phyloP scores from a whole-genome alignment of 495 filamentous ascomycete species.

The Antarctomyces pellizariae region DNA sequence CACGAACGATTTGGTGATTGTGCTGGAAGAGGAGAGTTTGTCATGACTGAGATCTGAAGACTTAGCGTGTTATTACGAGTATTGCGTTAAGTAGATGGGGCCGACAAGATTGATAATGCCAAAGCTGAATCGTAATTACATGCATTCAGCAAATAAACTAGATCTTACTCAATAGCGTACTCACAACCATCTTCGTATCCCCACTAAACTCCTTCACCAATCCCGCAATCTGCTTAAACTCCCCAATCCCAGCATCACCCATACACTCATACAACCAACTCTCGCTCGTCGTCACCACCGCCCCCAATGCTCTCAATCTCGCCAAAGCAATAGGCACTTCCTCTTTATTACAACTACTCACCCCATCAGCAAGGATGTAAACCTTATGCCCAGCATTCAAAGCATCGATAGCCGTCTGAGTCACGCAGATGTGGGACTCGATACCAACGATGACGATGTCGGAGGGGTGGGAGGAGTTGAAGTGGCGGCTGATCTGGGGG shows the following conservation, averaged over 20 bases:
- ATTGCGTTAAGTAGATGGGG: too few relatives aligned
- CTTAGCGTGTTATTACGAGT: too few relatives aligned
- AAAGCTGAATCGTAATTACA: too few relatives aligned
- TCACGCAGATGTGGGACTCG: slow-evolving; percentile 85
- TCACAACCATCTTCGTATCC: slow-evolving; percentile 38
- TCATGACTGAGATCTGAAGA: too few relatives aligned
- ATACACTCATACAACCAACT: slow-evolving; percentile 80
- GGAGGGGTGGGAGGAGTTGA: slow-evolving; percentile 13
- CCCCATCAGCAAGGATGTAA: slow-evolving; percentile 78
- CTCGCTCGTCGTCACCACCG: slow-evolving; percentile 70
- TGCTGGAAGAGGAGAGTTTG: too few relatives aligned
- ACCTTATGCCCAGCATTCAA: slow-evolving; percentile 52
- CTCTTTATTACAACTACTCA: slow-evolving; percentile 60
- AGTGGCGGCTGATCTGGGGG: slow-evolving; percentile 22
- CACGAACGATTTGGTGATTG: too few relatives aligned
- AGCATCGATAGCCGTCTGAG: slow-evolving; percentile 74
- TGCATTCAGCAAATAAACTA: too few relatives aligned
- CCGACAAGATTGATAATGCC: too few relatives aligned
- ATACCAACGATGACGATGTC: slow-evolving; percentile 57
- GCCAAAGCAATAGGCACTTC: slow-evolving; percentile 63
- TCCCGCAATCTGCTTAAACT: slow-evolving; percentile 50
- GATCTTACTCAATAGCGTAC: slow-evolving; percentile 42
- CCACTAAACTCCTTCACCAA: slow-evolving; percentile 57
- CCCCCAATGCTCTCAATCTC: slow-evolving; percentile 52
- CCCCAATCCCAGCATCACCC: slow-evolving; percentile 55